phyloP scores from a whole-genome alignment of 176 grass and related monocot species.

The Zea luxurians region DNA sequence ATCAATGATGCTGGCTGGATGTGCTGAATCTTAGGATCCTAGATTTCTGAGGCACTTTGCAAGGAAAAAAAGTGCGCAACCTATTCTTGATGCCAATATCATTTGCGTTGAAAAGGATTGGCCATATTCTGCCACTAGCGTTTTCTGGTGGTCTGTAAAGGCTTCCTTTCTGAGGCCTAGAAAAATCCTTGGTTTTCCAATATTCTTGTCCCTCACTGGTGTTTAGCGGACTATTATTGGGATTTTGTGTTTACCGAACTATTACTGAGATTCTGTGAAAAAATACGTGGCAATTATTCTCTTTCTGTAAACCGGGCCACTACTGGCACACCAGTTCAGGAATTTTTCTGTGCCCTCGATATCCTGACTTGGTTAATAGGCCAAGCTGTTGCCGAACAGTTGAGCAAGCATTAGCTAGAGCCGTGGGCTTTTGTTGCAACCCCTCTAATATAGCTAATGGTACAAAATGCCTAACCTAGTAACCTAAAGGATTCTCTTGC shows the following conservation, averaged over 20 bases:
- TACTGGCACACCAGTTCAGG: neutral
- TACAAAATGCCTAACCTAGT: slow-evolving; percentile 47
- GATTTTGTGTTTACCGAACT: neutral
- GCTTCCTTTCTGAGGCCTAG: neutral
- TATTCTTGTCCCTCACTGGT: neutral
- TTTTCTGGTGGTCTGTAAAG: slow-evolving; percentile 8
- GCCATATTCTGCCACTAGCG: neutral
- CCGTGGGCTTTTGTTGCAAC: slow-evolving; percentile 17
- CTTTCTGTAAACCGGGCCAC: neutral
- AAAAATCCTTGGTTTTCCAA: neutral
- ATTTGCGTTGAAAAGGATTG: slow-evolving; percentile 27
- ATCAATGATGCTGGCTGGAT: slow-evolving; percentile 17
- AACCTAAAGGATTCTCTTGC: slow-evolving; percentile 49
- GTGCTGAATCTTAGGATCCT: slow-evolving; percentile 34
- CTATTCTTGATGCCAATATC: slow-evolving; percentile 33
- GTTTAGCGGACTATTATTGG: neutral
- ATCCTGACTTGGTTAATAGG: neutral
- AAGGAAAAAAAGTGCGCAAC: slow-evolving; percentile 18
- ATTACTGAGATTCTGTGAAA: neutral
- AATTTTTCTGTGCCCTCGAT: neutral
- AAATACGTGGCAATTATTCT: neutral
- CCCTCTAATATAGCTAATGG: slow-evolving; percentile 18
- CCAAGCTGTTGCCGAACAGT: slow-evolving; percentile 5
- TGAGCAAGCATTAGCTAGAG: slow-evolving; percentile 18
- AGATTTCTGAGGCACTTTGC: slow-evolving; percentile 28